Evolutionary conservation across 2,329 filamentous ascomycete species (phyloP).

Genomic region (Hymenoscyphus occultus): DNA sequence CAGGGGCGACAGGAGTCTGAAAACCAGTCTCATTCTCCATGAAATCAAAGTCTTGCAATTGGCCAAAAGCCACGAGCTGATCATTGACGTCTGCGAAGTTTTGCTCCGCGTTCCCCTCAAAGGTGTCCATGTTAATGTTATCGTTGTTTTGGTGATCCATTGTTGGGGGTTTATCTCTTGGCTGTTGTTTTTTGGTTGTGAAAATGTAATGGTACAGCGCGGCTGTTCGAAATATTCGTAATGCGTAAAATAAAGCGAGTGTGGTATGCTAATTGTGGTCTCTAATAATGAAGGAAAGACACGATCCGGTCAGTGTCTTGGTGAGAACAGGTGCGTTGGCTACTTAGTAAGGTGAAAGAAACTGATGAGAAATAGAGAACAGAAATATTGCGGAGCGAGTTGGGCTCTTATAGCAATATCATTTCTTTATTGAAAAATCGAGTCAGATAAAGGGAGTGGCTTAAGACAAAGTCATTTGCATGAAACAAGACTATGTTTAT

Average conservation of each 20-base stretch:
- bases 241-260: background rate
- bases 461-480: background rate
- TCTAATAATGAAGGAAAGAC: background rate
- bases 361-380: slow-evolving; percentile 2
- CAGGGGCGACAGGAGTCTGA: background rate
- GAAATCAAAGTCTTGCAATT: background rate
- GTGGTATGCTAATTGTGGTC: background rate
- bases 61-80: background rate
- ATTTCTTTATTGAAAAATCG: slow-evolving; percentile 1
- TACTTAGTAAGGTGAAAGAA: background rate
- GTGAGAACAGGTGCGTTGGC: background rate
- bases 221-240: background rate
- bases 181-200: background rate
- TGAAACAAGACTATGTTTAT: background rate
- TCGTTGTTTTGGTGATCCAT: background rate
- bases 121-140: too few relatives aligned
- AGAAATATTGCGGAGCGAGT: background rate
- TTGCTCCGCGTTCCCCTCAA: too few relatives aligned
- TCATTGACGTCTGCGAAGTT: background rate
- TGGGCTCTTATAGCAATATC: slow-evolving; percentile 4
- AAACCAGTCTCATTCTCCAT: background rate
- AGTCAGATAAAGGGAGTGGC: slow-evolving; percentile 2
- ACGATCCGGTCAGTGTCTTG: slow-evolving; percentile 1
- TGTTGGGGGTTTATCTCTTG: background rate
- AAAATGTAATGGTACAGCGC: background rate